A percentile compares a stretch with the other conserved stretches of the same genome.
These are phyloP conservation scores for Millerago galiae DNA, from an alignment of 805 yeast genomes.

Conservation along the genomic window DNA sequence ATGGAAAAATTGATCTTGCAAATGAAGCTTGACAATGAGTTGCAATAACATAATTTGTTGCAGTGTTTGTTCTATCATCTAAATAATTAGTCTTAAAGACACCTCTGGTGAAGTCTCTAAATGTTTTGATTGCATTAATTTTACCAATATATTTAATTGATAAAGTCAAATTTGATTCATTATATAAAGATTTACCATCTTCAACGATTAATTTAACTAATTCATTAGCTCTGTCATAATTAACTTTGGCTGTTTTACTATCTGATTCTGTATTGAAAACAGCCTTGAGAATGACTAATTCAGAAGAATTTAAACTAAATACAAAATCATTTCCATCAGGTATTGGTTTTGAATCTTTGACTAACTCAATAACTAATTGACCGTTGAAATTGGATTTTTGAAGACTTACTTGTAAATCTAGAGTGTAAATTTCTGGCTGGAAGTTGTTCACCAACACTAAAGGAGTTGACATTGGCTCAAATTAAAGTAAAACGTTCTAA, in stretches of 20 bases:
- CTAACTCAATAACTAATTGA: conserved; percentile 24
- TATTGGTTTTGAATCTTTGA: conserved; percentile 8
- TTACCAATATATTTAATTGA: conserved; percentile 16
- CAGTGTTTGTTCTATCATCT: conserved; percentile 40
- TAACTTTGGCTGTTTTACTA: conserved; percentile 31
- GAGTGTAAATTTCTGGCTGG: conserved; percentile 30
- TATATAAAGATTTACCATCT: conserved; percentile 4
- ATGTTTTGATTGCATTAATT: conserved; percentile 27
- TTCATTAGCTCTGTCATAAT: conserved; percentile 25
- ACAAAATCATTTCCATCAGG: conserved; percentile 13
- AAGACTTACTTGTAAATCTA: conserved; percentile 35
- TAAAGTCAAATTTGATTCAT: conserved; percentile 6
- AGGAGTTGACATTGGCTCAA: neutral
- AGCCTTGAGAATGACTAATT: conserved; percentile 24
- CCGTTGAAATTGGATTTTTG: conserved; percentile 44
- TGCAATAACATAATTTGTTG: conserved; percentile 49
- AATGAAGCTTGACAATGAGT: conserved; percentile 70
- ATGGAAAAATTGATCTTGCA: conserved; percentile 60
- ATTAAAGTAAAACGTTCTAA: too few species aligned
- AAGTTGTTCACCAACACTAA: conserved; percentile 20
- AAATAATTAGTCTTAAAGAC: conserved; percentile 62
- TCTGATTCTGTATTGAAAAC: conserved; percentile 9
- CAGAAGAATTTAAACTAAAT: conserved; percentile 30
- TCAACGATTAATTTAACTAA: conserved; percentile 17
- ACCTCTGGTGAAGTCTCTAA: conserved; percentile 53